Evolutionary conservation across 1,139 yeast genomes (phyloP).

Genomic region (Geotrichum australiense): DNA sequence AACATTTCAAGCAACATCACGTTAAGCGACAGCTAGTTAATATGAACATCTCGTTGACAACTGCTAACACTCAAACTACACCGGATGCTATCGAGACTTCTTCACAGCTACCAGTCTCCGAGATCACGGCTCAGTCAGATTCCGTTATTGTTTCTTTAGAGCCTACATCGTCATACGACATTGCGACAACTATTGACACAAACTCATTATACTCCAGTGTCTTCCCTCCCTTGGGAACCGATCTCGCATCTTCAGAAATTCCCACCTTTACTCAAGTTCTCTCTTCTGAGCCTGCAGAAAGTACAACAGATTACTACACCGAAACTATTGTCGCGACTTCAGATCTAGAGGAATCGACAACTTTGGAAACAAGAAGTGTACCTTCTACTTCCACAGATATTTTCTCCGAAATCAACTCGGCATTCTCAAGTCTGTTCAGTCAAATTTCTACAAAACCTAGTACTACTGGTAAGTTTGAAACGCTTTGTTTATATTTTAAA

Average conservation of each 20-base stretch:
- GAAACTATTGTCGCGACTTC: not conserved
- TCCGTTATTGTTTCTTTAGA: not conserved
- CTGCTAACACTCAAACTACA: conserved; percentile 2
- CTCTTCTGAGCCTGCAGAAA: not conserved
- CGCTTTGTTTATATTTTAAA: not conserved
- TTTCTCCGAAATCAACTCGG: conserved; percentile 25
- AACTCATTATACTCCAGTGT: not conserved
- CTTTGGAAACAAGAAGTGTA: conserved; percentile 4
- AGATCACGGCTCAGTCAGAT: not conserved
- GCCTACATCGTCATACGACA: not conserved
- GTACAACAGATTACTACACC: not conserved
- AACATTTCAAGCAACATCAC: conserved; percentile 16
- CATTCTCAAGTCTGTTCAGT: conserved; percentile 21
- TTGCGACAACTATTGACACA: conserved; percentile 12
- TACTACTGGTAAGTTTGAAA: not conserved
- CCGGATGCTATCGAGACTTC: not conserved
- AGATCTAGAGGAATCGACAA: not conserved
- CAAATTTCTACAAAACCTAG: conserved; percentile 2
- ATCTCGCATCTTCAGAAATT: not conserved
- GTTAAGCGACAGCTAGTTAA: conserved; percentile 20
- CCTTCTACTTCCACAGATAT: conserved; percentile 21
- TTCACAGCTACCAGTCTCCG: not conserved
- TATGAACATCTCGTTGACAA: conserved; percentile 14
- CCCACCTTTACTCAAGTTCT: not conserved
- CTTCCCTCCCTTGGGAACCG: no score